Evolutionary conservation across 768 basidiomycete species (phyloP).

Genomic region (Chiua virens): DNA sequence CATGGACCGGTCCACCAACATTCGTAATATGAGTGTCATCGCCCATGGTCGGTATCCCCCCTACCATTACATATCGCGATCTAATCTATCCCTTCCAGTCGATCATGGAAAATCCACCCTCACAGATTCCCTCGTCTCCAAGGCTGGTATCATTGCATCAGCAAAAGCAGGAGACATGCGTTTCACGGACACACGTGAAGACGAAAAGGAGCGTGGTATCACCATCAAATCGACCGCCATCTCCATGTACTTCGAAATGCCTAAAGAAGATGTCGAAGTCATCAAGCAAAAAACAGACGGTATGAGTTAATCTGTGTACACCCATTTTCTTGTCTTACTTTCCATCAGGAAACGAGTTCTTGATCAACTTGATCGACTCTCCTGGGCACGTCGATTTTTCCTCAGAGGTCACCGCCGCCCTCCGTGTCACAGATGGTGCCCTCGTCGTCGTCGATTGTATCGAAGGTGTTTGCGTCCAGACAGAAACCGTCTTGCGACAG

Average conservation of each 20-base stretch:
- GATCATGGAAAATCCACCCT: conserved; percentile 99
- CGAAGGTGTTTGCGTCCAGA: conserved; percentile 99
- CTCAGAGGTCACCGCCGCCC: conserved; percentile 98
- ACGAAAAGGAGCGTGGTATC: conserved; percentile 99
- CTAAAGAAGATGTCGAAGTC: conserved; percentile 79
- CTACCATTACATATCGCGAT: conserved; percentile 11
- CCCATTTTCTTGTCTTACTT: background rate
- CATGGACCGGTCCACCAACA: conserved; percentile 90
- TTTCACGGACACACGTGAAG: conserved; percentile 95
- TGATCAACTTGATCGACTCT: conserved; percentile 99
- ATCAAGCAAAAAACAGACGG: conserved; percentile 96
- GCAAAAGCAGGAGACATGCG: conserved; percentile 96
- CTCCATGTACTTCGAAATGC: conserved; percentile 98
- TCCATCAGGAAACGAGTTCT: conserved; percentile 80
- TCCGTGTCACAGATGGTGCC: conserved; percentile 99
- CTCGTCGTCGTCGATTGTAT: conserved; percentile 99
- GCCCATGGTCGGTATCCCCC: conserved; percentile 70
- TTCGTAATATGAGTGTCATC: conserved; percentile 94
- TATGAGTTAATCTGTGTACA: conserved; percentile 32
- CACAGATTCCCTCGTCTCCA: conserved; percentile 97
- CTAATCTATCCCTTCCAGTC: conserved; percentile 51
- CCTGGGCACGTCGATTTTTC: conserved; percentile 99
- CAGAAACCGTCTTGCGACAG: conserved; percentile 98
- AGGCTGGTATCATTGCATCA: conserved; percentile 97
- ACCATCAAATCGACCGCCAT: conserved; percentile 99